These are phyloP conservation scores for Ganoderma leucocontextum DNA, from an alignment of 1,284 basidiomycete genomes.

Conservation along the genomic window DNA sequence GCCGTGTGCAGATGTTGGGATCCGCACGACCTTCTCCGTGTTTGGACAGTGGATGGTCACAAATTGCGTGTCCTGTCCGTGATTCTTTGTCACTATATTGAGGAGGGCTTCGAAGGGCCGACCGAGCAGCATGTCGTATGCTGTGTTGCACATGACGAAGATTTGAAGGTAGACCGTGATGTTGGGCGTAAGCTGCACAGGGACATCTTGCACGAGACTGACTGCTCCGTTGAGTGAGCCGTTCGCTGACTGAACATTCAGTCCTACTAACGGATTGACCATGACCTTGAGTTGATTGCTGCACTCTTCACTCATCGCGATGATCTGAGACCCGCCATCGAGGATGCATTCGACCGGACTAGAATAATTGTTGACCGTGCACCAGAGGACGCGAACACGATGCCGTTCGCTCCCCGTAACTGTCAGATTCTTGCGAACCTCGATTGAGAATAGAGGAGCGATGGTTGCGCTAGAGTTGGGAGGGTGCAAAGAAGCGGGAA, in stretches of 20 bases:
- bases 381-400: too few species aligned
- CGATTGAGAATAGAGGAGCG: too few species aligned
- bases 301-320: not conserved
- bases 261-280: too few species aligned
- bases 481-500: too few species aligned
- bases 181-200: too few species aligned
- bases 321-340: not conserved
- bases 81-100: slow-evolving; percentile 33
- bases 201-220: not conserved
- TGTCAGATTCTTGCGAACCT: too few species aligned
- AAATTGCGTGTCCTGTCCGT: slow-evolving; percentile 35
- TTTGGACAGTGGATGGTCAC: slow-evolving; percentile 41
- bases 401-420: too few species aligned
- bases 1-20: slow-evolving; percentile 38
- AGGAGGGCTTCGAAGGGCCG: slow-evolving; percentile 46
- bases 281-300: not conserved
- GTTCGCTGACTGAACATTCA: not conserved
- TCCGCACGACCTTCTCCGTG: slow-evolving; percentile 19
- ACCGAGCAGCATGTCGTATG: slow-evolving; percentile 46
- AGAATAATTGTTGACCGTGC: too few species aligned
- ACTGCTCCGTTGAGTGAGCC: not conserved
- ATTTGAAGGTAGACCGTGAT: slow-evolving; percentile 32
- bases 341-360: not conserved
- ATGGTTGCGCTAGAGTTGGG: too few species aligned
- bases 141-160: slow-evolving; percentile 37